Conservation (phyloP, 1,139 yeast species). For the Hanseniaspora sp. region DNA sequence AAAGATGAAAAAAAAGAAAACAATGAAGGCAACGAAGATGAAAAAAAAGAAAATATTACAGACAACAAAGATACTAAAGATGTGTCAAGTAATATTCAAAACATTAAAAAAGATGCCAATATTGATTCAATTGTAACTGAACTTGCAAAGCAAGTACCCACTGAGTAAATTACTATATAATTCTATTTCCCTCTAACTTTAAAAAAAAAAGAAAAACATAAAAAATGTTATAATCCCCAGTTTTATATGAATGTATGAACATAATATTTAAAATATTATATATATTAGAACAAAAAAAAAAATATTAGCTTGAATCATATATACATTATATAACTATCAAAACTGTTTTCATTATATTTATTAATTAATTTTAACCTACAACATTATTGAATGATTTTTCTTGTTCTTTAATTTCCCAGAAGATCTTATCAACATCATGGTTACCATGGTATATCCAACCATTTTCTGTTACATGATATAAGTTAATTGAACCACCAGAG, state of each 20-base stretch:
- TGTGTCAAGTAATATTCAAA: background rate
- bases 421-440: slow-evolving; percentile 78
- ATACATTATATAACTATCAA: too few species aligned
- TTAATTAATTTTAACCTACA: slow-evolving; percentile 36
- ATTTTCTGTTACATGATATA: slow-evolving; percentile 80
- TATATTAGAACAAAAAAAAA: too few species aligned
- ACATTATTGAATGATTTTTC: slow-evolving; percentile 90
- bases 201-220: too few species aligned
- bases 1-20: background rate
- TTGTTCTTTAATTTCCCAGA: slow-evolving; percentile 82
- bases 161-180: background rate
- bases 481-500: slow-evolving; percentile 92
- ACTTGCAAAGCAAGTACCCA: background rate
- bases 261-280: too few species aligned
- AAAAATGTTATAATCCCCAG: too few species aligned
- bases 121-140: background rate
- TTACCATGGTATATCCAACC: slow-evolving; percentile 98
- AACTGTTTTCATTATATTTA: background rate
- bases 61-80: background rate
- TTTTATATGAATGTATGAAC: too few species aligned
- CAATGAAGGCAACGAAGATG: background rate
- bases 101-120: background rate
- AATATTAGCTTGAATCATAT: too few species aligned
- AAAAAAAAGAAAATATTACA: background rate
- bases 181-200: too few species aligned